A percentile compares a stretch with the other conserved stretches of the same genome.
Evolutionary conservation across 176 grass and related monocot species (phyloP).

Genomic region (Raddia guianensis): DNA sequence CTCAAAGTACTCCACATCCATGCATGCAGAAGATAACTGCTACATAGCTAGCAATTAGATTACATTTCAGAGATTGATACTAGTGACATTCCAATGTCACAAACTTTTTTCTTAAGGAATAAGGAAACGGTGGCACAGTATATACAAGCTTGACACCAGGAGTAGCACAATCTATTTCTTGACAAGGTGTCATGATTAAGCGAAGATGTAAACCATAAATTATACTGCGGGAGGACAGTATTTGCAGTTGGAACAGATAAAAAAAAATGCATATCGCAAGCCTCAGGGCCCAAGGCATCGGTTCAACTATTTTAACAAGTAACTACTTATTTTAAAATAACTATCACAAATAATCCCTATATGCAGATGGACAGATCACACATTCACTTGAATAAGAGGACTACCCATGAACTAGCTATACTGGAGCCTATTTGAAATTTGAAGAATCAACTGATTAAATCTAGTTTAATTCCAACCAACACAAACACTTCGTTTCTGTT

Average conservation of each 20-base stretch:
- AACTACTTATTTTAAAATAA: neutral
- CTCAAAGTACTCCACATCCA: constrained; percentile 16
- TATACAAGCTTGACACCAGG: neutral
- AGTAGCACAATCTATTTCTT: neutral
- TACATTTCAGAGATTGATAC: neutral
- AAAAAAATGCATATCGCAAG: neutral
- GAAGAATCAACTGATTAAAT: neutral
- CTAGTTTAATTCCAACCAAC: neutral
- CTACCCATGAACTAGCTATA: constrained; percentile 3
- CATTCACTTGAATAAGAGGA: neutral
- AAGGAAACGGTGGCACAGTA: neutral
- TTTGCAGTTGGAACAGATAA: neutral
- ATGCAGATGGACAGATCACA: too few species aligned
- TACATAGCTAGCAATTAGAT: neutral
- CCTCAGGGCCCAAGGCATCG: neutral
- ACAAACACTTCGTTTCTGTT: neutral
- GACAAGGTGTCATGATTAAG: neutral
- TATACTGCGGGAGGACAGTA: neutral
- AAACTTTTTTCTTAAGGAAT: constrained; percentile 7
- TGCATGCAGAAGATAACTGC: constrained; percentile 27
- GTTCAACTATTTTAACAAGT: neutral
- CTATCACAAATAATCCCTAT: neutral
- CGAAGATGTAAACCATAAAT: constrained; percentile 1
- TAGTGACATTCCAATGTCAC: neutral
- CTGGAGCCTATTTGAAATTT: neutral